Evolutionary conservation across 1,284 basidiomycete species (phyloP), one percentile per base, ranked within the genome.

Genomic region (Chalciporus sp.): DNA sequence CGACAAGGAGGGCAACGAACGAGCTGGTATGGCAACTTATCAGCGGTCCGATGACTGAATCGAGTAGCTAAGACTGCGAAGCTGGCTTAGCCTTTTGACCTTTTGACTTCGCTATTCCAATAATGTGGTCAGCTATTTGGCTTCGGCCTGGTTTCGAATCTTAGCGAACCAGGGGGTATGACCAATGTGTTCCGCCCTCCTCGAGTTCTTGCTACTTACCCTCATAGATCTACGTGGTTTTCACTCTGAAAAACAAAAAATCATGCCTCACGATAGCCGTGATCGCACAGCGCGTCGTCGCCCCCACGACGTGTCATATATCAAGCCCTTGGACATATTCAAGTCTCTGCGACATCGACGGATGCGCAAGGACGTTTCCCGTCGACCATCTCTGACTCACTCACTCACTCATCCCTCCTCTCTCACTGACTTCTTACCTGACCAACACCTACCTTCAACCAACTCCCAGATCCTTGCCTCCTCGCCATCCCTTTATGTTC

Each of bases 271-370:
- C 42, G 49, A 58, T 42, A 16, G 28, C 37, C 42, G 47, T 20
- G 46, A 56, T 9, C 56, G 48, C 52, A 66, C 60, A 28, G 27
- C 28, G n/a, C 53, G 53, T 29, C 53, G 39, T 45, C 61, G 56
- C 39, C 49, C 65, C 46, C 51, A 51, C 11, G 65, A 67, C 20
- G 47, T 57, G 20, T 52, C 68, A 4, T 55, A 50, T 28, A 53
- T 56, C 11, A 67, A 66, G 56, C 45, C 69, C n/a, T 46, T 43
- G 4, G 53, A 62, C 12, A 43, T 71, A 33, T 52, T 69, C 63
- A 65, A 67, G 46, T 66, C 63, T 29, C 41, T 68, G 41, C 59
- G 67, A 23, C 51, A 35, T 23, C 47, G 53, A 14, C 52, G 55
- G 49, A 40, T 61, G 40, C 56, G 43, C 29, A 51, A 42, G 43